These are phyloP conservation scores for Vachellia collinsii DNA, from an alignment of 306 rosid genomes.

Conservation along the genomic window DNA sequence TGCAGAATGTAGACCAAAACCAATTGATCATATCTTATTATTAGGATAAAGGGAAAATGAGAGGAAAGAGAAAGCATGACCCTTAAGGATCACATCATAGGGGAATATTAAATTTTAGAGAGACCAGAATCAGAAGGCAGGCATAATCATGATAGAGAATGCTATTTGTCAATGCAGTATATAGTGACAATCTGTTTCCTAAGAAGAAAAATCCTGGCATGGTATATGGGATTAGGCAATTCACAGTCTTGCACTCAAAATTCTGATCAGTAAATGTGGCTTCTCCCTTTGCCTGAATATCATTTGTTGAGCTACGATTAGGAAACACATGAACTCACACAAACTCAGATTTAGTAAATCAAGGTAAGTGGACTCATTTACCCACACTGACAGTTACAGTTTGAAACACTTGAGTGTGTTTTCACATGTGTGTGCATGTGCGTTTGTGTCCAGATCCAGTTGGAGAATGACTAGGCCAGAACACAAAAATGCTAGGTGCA, in stretches of 20 bases:
- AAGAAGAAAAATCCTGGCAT: background rate
- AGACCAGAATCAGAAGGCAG: conserved; percentile 23
- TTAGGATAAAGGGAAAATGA: conserved; percentile 19
- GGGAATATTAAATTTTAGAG: conserved; percentile 16
- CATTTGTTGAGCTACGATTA: background rate
- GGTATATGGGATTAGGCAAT: background rate
- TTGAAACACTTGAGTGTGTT: background rate
- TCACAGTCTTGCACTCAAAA: conserved; percentile 15
- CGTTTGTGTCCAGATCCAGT: background rate
- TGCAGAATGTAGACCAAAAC: background rate
- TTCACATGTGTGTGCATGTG: background rate
- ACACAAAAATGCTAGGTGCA: conserved; percentile 6
- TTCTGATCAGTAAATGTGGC: background rate
- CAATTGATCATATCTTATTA: background rate
- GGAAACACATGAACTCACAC: background rate
- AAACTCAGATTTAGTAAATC: background rate
- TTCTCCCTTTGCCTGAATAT: conserved; percentile 13
- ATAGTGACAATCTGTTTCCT: background rate
- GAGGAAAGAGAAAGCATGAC: conserved; percentile 9
- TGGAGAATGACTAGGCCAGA: conserved; percentile 12
- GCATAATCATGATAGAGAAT: conserved; percentile 21
- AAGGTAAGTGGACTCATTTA: background rate
- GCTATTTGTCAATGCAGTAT: conserved; percentile 17
- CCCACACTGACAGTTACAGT: conserved; percentile 21
- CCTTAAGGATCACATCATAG: conserved; percentile 28